A percentile compares a stretch with the other conserved stretches of the same genome.
Evolutionary conservation across 2,329 filamentous ascomycete genomes (phyloP).

Genomic region (Penicillium sp.): DNA sequence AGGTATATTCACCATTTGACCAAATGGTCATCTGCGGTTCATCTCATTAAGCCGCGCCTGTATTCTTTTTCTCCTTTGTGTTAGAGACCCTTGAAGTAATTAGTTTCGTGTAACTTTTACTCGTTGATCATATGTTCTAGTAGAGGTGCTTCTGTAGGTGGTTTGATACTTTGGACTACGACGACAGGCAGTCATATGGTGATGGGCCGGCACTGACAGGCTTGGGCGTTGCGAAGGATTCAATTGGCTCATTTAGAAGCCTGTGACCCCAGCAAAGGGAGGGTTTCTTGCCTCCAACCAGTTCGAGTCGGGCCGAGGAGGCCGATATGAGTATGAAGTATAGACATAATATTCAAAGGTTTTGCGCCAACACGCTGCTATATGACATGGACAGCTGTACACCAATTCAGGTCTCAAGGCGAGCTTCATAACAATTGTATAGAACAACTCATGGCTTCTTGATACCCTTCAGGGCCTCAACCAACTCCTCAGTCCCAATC

Average conservation of each 20-base stretch:
- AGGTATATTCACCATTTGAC: constrained; percentile 33
- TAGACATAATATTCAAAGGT: neutral
- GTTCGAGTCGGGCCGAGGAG: neutral
- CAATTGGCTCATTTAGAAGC: neutral
- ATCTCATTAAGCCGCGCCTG: constrained; percentile 33
- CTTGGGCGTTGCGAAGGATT: neutral
- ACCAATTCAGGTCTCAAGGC: neutral
- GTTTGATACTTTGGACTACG: neutral
- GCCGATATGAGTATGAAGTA: neutral
- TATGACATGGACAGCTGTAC: neutral
- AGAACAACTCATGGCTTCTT: neutral
- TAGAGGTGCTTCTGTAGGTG: neutral
- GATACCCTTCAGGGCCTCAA: constrained; percentile 33
- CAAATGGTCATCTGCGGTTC: constrained; percentile 28
- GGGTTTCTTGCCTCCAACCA: neutral
- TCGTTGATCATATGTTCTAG: constrained; percentile 9
- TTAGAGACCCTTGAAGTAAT: constrained; percentile 47
- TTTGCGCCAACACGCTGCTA: too few relatives aligned
- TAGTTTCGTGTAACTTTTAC: constrained; percentile 40
- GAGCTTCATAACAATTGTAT: neutral
- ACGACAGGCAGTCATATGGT: neutral
- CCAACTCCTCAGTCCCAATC: constrained; percentile 45
- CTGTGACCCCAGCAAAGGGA: neutral
- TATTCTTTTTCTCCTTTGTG: constrained; percentile 41
- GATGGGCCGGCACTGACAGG: neutral